Conservation (phyloP, 1,284 basidiomycete species). For the Kalmanozyma brasiliensis region DNA sequence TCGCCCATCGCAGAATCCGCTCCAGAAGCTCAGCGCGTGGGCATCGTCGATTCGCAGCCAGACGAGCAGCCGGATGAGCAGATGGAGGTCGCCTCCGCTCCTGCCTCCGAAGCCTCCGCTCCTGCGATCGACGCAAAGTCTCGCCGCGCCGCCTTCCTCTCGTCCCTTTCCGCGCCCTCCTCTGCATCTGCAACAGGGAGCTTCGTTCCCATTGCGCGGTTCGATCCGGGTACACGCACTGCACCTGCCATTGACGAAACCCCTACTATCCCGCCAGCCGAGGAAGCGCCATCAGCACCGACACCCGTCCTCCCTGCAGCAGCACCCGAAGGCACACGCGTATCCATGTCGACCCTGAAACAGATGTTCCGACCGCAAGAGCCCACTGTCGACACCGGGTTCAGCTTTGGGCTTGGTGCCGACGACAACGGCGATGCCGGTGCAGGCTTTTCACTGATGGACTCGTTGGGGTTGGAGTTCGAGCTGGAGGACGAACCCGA, state of each 20-base stretch:
- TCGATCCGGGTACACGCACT: conserved; percentile 33
- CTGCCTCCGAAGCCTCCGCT: background rate
- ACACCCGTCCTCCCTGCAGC: background rate
- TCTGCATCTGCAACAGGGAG: background rate
- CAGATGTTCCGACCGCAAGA: conserved; percentile 65
- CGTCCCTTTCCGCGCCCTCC: conserved; percentile 9
- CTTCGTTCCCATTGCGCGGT: conserved; percentile 38
- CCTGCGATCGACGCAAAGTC: conserved; percentile 23
- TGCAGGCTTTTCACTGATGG: conserved; percentile 57
- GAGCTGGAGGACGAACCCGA: conserved; percentile 42
- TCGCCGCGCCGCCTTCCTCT: conserved; percentile 26
- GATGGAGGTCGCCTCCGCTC: background rate
- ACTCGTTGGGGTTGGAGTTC: conserved; percentile 51
- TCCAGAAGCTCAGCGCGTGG: background rate
- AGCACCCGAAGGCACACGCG: conserved; percentile 9
- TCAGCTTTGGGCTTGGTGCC: conserved; percentile 22
- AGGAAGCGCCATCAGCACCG: background rate
- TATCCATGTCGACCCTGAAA: conserved; percentile 53
- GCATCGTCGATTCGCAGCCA: background rate
- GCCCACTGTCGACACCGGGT: conserved; percentile 11
- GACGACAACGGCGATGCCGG: conserved; percentile 5
- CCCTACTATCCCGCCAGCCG: background rate
- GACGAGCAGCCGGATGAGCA: conserved; percentile 12
- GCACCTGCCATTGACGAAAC: background rate
- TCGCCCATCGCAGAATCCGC: conserved; percentile 3